These are phyloP conservation scores for Lachancea waltii DNA, from an alignment of 805 yeast genomes.

Conservation along the genomic window DNA sequence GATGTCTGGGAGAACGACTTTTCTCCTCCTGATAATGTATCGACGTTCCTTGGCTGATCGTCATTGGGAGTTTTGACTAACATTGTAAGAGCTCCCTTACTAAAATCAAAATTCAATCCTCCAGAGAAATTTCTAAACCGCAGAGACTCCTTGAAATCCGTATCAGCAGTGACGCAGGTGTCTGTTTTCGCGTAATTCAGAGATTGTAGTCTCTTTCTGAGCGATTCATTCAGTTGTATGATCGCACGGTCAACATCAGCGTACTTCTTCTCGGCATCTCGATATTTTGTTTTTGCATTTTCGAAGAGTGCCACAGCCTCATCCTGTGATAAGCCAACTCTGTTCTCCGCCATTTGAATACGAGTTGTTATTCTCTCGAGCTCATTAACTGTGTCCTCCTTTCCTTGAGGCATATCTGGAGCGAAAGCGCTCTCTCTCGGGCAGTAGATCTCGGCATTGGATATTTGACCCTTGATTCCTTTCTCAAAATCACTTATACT, in stretches of 20 bases:
- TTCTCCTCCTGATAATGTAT: constrained; percentile 93
- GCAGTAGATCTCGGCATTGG: constrained; percentile 39
- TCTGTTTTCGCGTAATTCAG: constrained; percentile 36
- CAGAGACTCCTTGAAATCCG: constrained; percentile 53
- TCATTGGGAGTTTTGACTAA: constrained; percentile 57
- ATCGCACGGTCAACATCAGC: constrained; percentile 33
- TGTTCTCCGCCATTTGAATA: constrained; percentile 46
- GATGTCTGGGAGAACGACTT: constrained; percentile 91
- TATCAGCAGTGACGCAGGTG: constrained; percentile 44
- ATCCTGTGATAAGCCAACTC: constrained; percentile 50
- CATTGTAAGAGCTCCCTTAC: constrained; percentile 44
- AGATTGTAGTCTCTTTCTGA: constrained; percentile 39
- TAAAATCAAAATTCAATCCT: constrained; percentile 55
- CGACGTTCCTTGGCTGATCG: constrained; percentile 58
- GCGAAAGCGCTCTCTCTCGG: constrained; percentile 40
- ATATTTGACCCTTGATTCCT: constrained; percentile 25
- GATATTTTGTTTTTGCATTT: constrained; percentile 38
- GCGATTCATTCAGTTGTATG: constrained; percentile 31
- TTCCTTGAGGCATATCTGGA: constrained; percentile 36
- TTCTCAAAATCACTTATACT: constrained; percentile 26
- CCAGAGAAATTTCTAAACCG: constrained; percentile 71
- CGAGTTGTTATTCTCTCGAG: constrained; percentile 40
- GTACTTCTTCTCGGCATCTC: constrained; percentile 38
- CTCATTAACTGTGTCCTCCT: constrained; percentile 45
- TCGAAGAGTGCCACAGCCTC: constrained; percentile 46